phyloP scores from a whole-genome alignment of 2,329 filamentous ascomycete species.

The Ascochyta lentis region DNA sequence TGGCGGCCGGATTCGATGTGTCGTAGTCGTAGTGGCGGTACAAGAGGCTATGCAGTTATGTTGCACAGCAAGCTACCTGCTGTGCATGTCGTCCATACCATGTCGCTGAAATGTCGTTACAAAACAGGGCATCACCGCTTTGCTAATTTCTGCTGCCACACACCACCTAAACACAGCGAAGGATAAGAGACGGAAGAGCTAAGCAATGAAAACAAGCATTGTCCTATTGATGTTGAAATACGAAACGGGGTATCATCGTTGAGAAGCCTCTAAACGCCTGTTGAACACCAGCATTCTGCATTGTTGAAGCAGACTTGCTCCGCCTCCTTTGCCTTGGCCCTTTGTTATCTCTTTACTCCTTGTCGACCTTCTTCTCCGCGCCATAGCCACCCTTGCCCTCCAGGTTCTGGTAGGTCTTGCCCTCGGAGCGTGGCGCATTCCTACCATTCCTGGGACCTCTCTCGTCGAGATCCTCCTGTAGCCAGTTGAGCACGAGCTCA shows the following conservation, averaged over 20 bases:
- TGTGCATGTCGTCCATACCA: too few species aligned
- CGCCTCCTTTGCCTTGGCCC: neutral
- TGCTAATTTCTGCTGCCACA: too few species aligned
- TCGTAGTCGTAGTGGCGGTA: too few species aligned
- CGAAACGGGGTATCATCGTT: constrained; percentile 48
- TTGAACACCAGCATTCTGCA: constrained; percentile 22
- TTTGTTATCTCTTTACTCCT: neutral
- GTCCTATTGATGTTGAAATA: constrained; percentile 34
- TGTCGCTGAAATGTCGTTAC: too few species aligned
- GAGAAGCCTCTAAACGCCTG: constrained; percentile 38
- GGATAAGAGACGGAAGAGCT: too few species aligned
- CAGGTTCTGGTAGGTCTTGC: constrained; percentile 66
- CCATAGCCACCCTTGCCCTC: constrained; percentile 71
- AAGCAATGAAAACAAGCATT: too few species aligned
- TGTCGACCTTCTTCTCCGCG: constrained; percentile 54
- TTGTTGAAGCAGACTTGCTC: constrained; percentile 36
- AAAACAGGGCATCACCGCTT: too few species aligned
- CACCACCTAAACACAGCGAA: too few species aligned
- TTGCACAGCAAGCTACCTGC: too few species aligned
- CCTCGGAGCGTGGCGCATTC: constrained; percentile 58
- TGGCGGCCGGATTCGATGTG: too few species aligned
- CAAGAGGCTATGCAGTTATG: too few species aligned
- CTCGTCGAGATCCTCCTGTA: constrained; percentile 78
- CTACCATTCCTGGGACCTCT: constrained; percentile 75
- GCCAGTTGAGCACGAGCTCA: constrained; percentile 86